Evolutionary conservation across 2,329 filamentous ascomycete genomes (phyloP), one percentile per base, ranked within the genome.

Genomic region (Ophiocordyceps sinensis): DNA sequence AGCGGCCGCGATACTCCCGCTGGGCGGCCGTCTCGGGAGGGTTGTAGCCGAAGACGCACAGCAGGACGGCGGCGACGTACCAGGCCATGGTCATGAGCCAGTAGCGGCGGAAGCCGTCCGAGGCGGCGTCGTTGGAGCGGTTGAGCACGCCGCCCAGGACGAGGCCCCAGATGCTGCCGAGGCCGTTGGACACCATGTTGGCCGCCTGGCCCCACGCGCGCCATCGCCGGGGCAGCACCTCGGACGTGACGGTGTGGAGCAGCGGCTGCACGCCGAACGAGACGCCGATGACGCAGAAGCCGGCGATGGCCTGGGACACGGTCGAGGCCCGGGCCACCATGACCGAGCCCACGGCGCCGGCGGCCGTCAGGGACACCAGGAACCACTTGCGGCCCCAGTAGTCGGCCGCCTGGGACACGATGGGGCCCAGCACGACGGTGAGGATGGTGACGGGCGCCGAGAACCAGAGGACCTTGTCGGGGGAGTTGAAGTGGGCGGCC

Each of bases 321-420:
- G 46, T 48, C 19, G 37, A 50, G 4, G 62, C 62, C 6, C 57
- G 52, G 17, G 57, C 48, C 12, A 65, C 54, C n/a, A 66, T 45
- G 17, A 64, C 44, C 8, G 48, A 56, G 2, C 63, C 62, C 2
- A 59, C 41, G 15, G 49, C 54, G 15, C 62, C 62, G 31, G 53
- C 51, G 12, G 54, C 26, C 1, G 54, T 62, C 10, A 57, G 50
- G 17, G 54, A 39, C 23, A 66, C 51, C n/a, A 67, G 54, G 41
- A 65, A 59, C 56, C 55, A 61, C 49, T 56, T 58, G 8, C 62
- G 55, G n/a, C 62, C 62, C 62, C 61, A 65, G 49, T 60, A 63
- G 46, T 66, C 62, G 17, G 61, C 57, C 0, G 59, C 62, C 43
- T 65, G 62, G 12, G 59, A 59, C 11, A 63, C 52, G 11, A 59